Conservation (phyloP, 2,329 filamentous ascomycete genomes). For the Sporothrix luriei region DNA sequence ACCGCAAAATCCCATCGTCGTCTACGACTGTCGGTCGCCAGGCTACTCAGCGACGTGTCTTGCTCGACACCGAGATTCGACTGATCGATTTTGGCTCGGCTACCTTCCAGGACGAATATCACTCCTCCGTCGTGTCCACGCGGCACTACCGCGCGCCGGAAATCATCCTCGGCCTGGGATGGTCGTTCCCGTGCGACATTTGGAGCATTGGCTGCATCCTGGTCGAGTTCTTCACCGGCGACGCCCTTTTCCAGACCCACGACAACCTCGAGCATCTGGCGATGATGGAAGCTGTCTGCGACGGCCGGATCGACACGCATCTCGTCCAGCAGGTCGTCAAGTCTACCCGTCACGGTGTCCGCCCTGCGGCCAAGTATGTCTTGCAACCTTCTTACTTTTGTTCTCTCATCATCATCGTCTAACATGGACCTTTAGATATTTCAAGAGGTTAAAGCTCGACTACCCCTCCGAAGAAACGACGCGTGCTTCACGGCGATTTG, state of each 20-base stretch:
- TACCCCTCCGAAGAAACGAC: conserved; percentile 67
- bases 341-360: conserved; percentile 60
- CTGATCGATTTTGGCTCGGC: conserved; percentile 73
- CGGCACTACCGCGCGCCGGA: conserved; percentile 71
- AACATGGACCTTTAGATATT: conserved; percentile 54
- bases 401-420: neutral
- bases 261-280: conserved; percentile 72
- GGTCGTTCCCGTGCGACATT: conserved; percentile 72
- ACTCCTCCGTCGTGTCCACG: conserved; percentile 71
- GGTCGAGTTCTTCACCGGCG: conserved; percentile 71
- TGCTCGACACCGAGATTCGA: conserved; percentile 69
- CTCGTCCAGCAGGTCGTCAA: conserved; percentile 62
- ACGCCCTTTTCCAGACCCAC: conserved; percentile 71
- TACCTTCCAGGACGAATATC: conserved; percentile 73
- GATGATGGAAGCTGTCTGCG: conserved; percentile 74
- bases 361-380: conserved; percentile 64
- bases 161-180: conserved; percentile 70
- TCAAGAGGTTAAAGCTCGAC: conserved; percentile 66
- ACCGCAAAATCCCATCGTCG: conserved; percentile 68
- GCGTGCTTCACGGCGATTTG: conserved; percentile 65
- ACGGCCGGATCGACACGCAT: conserved; percentile 59
- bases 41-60: conserved; percentile 64
- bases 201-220: conserved; percentile 75
- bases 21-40: conserved; percentile 62
- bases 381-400: neutral